phyloP scores from a whole-genome alignment of 768 basidiomycete genomes.

The Lepiota venenata region DNA sequence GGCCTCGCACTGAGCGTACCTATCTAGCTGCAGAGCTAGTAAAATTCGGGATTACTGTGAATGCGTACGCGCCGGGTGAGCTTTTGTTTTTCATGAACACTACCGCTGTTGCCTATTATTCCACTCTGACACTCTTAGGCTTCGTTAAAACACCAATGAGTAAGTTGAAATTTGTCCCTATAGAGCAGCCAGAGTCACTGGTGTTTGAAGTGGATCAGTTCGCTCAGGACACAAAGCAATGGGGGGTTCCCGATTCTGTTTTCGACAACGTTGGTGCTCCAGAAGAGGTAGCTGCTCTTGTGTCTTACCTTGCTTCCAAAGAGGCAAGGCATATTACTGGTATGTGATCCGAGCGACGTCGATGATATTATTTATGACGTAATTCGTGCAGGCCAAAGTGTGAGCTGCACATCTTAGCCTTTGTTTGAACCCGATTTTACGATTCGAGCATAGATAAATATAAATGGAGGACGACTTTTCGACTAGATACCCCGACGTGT shows the following conservation, averaged over 20 bases:
- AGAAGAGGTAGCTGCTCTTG: constrained; percentile 17
- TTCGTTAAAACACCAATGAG: not conserved
- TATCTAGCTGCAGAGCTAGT: constrained; percentile 32
- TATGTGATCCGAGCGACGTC: not conserved
- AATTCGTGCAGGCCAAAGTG: not conserved
- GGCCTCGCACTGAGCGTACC: not conserved
- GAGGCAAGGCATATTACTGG: constrained; percentile 19
- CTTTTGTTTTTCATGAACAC: not conserved
- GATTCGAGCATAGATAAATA: not conserved
- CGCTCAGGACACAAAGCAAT: constrained; percentile 25
- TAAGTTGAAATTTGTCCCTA: not conserved
- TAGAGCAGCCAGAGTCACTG: constrained; percentile 34
- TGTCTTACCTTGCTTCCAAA: constrained; percentile 20
- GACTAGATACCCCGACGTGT: not conserved
- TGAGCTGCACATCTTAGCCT: not conserved
- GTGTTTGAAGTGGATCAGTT: constrained; percentile 21
- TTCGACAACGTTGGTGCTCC: constrained; percentile 6
- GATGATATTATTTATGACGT: no score
- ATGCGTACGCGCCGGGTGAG: constrained; percentile 36
- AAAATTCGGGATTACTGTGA: constrained; percentile 36
- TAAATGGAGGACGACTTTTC: constrained; percentile 7
- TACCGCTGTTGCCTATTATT: not conserved
- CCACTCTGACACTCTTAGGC: not conserved
- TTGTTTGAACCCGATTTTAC: not conserved
- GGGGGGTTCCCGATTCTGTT: constrained; percentile 18